Conservation (phyloP, 257 asterid genomes). For the Capsicum chinense region DNA sequence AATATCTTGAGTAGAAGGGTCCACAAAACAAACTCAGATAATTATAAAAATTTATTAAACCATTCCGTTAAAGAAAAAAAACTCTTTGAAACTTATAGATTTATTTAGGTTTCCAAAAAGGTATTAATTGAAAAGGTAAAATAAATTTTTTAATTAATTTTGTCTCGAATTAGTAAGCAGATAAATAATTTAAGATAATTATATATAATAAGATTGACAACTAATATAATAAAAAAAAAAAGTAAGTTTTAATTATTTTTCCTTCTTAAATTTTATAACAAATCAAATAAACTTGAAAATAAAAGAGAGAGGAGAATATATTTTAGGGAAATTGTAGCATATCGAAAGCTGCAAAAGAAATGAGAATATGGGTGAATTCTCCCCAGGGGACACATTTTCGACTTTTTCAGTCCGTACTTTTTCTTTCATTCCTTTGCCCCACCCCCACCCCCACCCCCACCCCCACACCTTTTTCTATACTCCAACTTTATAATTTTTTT, state of each 20-base stretch:
- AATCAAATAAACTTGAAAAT: background rate
- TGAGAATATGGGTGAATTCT: slow-evolving; percentile 19
- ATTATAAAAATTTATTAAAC: too few relatives aligned
- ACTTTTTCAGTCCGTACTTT: slow-evolving; percentile 52
- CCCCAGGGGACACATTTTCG: slow-evolving; percentile 52
- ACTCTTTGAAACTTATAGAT: too few relatives aligned
- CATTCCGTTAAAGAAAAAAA: too few relatives aligned
- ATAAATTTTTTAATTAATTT: too few relatives aligned
- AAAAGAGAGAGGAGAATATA: background rate
- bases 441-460: background rate
- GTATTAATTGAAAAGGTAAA: too few relatives aligned
- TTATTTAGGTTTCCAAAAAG: too few relatives aligned
- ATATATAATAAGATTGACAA: too few relatives aligned
- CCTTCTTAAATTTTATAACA: background rate
- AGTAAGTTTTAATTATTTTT: background rate
- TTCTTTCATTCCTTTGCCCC: slow-evolving; percentile 43
- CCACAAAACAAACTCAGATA: too few relatives aligned
- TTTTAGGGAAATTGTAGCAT: background rate
- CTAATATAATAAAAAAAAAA: too few relatives aligned
- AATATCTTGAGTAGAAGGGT: too few relatives aligned
- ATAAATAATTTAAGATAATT: too few relatives aligned
- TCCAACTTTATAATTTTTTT: background rate
- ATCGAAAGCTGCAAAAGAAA: slow-evolving; percentile 13
- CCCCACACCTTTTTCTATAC: background rate
- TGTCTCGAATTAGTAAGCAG: too few relatives aligned